These are phyloP conservation scores for Phytopythium sindhum DNA, from an alignment of 352 stramenopile genomes.

Conservation along the genomic window DNA sequence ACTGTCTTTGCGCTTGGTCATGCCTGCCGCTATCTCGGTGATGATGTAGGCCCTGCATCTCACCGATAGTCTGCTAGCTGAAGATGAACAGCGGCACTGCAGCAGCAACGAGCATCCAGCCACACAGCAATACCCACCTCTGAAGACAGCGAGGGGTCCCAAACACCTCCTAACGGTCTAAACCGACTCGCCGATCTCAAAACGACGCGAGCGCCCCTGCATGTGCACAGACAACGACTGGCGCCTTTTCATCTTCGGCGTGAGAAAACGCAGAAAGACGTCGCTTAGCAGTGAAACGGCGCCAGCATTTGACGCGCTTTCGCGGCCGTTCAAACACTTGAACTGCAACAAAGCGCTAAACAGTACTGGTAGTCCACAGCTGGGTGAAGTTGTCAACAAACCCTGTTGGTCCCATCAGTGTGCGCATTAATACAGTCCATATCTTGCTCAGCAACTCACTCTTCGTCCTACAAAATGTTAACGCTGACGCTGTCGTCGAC, in stretches of 20 bases:
- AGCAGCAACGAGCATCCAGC: neutral
- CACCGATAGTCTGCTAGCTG: no score
- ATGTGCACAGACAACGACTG: neutral
- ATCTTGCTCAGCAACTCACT: neutral
- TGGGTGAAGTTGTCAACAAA: neutral
- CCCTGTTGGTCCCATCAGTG: neutral
- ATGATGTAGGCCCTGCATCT: neutral
- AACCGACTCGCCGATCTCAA: neutral
- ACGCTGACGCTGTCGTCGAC: conserved; percentile 71
- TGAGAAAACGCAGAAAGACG: neutral
- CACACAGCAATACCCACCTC: no score
- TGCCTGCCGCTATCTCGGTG: neutral
- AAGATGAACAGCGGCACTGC: no score
- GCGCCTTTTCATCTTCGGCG: neutral
- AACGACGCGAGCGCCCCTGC: neutral
- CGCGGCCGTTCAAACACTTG: neutral
- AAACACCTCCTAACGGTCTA: neutral
- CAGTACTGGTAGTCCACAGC: neutral
- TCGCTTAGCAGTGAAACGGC: neutral
- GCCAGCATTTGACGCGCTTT: neutral
- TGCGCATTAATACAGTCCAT: neutral
- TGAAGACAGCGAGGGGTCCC: neutral
- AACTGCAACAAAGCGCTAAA: neutral
- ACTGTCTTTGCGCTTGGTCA: neutral
- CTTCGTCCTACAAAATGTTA: conserved; percentile 40